Conservation (phyloP, 1,139 yeast species). For the Saccharomycopsis hybrid region DNA sequence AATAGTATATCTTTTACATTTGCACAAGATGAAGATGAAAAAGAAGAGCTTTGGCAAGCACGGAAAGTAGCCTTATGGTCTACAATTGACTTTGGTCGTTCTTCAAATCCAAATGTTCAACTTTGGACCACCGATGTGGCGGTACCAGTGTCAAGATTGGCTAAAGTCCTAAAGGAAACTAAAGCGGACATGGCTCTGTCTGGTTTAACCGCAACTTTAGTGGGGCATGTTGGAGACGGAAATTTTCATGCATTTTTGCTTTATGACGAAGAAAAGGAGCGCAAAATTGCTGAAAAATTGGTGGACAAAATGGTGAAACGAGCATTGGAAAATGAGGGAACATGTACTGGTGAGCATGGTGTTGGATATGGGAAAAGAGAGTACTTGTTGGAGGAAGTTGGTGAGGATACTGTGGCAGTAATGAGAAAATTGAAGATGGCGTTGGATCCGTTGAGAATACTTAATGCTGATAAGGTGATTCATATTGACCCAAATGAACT, state of each 20-base stretch:
- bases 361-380: conserved; percentile 77
- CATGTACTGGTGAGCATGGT: conserved; percentile 91
- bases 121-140: conserved; percentile 87
- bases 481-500: conserved; percentile 55
- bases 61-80: conserved; percentile 87
- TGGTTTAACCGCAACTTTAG: conserved; percentile 50
- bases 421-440: conserved; percentile 74
- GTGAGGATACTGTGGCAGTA: conserved; percentile 54
- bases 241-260: conserved; percentile 78
- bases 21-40: conserved; percentile 61
- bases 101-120: conserved; percentile 55
- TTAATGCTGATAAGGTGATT: conserved; percentile 77
- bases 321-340: conserved; percentile 67
- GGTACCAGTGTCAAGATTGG: conserved; percentile 65
- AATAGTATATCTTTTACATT: conserved; percentile 47
- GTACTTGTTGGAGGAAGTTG: conserved; percentile 58
- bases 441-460: conserved; percentile 62
- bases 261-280: conserved; percentile 43
- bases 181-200: conserved; percentile 37
- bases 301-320: conserved; percentile 66
- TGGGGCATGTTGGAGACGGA: conserved; percentile 88
- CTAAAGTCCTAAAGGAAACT: conserved; percentile 43
- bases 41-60: conserved; percentile 76
- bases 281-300: conserved; percentile 41
- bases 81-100: conserved; percentile 60